Base-by-base conservation (phyloP, 2,329 filamentous ascomycete genomes). In the Sclerotiophoma versabilis region DNA sequence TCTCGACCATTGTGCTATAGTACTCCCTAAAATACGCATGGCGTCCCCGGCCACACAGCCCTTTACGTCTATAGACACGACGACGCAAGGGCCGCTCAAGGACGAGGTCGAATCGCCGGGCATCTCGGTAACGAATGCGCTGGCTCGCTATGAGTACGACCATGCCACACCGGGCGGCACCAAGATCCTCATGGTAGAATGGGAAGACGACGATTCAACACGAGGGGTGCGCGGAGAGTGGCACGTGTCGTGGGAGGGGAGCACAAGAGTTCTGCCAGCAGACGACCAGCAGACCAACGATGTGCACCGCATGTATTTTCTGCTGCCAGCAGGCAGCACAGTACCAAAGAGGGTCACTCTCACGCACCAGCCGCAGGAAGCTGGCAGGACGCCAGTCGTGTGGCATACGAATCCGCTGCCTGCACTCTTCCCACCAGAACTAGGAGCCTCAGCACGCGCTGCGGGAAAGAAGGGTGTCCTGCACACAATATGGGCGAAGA, bases 111-210 rank as follows among this genome's bases (percentile, higher is more conserved):
- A 81, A 63, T 79, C 77, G 26, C 79, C 79, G 25, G 78, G 77
- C 60, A 74, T 80, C 52, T 80, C 78, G 46, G 78, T 71, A 69
- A 81, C 68, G 39, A 84, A 83, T 51, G 88, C 88, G n/a, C 80
- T 92, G 38, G 89, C 91, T 38, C 87, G 92, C 54, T 96, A 96
- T 76, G 92, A 96, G 73, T 96, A 96, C 71, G 89, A 93, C 29
- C 85, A 84, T 72, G 89, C 86, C 43, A 89, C 93, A 61, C 48
- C 48, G 5, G 89, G 92, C 62, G 92, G 92, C 33, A 96, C 91
- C 59, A 96, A 96, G 79, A 88, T 96, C 59, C 79, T 96, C 65
- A 95, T 96, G 91, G 88, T 96, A 32, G 92, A 96, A 74, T 96
- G 92, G 92, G 87, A 91, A 71, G 85, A 88, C 46, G 83, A 84